These are phyloP conservation scores for Alternaria novae-zelandiae DNA, from an alignment of 2,329 filamentous ascomycete genomes.

Conservation along the genomic window DNA sequence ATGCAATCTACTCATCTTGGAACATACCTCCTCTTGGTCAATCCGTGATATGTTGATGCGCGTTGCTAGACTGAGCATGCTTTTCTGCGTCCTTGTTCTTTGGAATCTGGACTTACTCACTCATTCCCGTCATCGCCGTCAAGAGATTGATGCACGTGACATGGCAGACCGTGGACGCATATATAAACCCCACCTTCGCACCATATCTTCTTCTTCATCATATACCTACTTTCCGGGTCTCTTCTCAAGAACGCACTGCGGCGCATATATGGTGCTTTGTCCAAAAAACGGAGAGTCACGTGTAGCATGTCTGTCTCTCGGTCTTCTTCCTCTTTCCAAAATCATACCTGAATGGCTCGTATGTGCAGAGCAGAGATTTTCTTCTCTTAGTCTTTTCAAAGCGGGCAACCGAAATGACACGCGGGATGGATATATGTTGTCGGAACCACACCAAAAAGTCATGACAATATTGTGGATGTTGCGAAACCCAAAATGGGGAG, in stretches of 20 bases:
- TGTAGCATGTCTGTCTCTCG: background rate
- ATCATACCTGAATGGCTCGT: too few species aligned
- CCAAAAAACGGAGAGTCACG: too few species aligned
- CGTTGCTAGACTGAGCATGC: rapidly evolving
- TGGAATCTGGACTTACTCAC: background rate
- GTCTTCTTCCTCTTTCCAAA: background rate
- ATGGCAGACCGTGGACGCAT: background rate
- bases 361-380: background rate
- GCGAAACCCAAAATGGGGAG: too few species aligned
- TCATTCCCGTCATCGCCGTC: background rate
- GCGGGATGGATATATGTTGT: too few species aligned
- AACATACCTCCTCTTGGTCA: background rate
- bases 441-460: too few species aligned
- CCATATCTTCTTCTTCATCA: background rate
- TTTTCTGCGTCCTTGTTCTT: background rate
- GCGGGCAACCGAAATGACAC: too few species aligned
- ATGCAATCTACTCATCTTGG: background rate
- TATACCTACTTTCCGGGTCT: too few species aligned
- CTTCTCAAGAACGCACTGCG: too few species aligned
- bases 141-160: background rate
- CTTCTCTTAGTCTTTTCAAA: too few species aligned
- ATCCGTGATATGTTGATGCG: background rate
- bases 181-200: background rate
- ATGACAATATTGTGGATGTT: too few species aligned
- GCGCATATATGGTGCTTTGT: too few species aligned